phyloP scores from a whole-genome alignment of 169 alveolate genomes.

The Amoebophrya sp. region DNA sequence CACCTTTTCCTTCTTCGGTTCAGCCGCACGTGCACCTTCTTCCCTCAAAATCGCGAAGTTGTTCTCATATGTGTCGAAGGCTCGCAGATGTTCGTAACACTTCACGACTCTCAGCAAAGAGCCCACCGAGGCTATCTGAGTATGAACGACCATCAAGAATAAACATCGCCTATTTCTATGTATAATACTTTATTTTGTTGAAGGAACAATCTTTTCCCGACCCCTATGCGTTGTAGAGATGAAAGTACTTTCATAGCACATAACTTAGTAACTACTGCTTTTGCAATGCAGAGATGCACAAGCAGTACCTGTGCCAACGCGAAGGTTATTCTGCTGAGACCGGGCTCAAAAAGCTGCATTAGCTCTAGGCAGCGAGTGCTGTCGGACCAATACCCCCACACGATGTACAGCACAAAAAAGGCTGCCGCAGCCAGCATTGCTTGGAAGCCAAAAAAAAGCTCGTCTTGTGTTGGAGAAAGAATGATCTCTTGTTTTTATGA shows the following conservation, averaged over 20 bases:
- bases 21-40: no score
- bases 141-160: not conserved
- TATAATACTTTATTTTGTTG: not conserved
- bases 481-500: no score
- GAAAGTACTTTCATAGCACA: no score
- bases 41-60: no score
- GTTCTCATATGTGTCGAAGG: not conserved
- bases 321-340: not conserved
- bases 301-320: not conserved
- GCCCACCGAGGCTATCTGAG: not conserved
- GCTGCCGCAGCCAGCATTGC: not conserved
- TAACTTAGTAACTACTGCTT: no score
- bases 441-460: not conserved
- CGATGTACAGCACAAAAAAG: not conserved
- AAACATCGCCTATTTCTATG: not conserved
- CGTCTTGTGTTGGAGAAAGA: no score
- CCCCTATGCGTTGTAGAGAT: no score
- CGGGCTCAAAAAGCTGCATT: not conserved
- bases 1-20: no score
- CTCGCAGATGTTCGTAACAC: not conserved
- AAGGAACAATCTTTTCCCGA: not conserved
- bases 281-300: no score
- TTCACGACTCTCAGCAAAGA: not conserved
- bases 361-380: not conserved
- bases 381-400: not conserved